Percentiles rank a stretch among this genome's conserved stretches.
Evolutionary conservation across 371 early-diverging fungal genomes (phyloP).

Genomic region (Mucor piriformis): DNA sequence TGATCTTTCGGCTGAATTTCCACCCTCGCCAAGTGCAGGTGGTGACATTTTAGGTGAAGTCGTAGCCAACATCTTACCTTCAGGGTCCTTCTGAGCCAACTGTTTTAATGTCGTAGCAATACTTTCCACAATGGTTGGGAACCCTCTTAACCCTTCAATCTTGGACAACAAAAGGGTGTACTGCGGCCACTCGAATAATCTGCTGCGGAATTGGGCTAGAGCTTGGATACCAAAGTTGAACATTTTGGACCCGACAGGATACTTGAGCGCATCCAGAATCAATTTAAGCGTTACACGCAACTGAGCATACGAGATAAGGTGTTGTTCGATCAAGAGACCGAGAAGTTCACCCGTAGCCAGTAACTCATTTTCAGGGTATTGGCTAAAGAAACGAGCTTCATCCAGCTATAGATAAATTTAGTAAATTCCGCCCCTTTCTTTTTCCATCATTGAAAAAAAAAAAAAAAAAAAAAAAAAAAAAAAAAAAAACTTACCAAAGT

Average conservation of each 20-base stretch:
- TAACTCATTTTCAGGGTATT: slow-evolving; percentile 92
- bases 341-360: slow-evolving; percentile 84
- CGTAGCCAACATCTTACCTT: slow-evolving; percentile 19
- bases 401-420: slow-evolving; percentile 62
- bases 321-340: slow-evolving; percentile 85
- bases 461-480: not conserved
- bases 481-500: slow-evolving; percentile 52
- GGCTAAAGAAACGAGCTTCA: slow-evolving; percentile 90
- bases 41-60: slow-evolving; percentile 17
- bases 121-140: slow-evolving; percentile 32
- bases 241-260: slow-evolving; percentile 77
- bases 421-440: no score
- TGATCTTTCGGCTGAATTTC: slow-evolving; percentile 41
- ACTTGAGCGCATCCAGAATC: slow-evolving; percentile 83
- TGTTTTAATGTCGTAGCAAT: slow-evolving; percentile 36
- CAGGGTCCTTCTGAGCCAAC: slow-evolving; percentile 33
- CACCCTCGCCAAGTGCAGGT: slow-evolving; percentile 20
- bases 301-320: slow-evolving; percentile 73
- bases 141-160: slow-evolving; percentile 73
- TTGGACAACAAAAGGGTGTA: slow-evolving; percentile 82
- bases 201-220: slow-evolving; percentile 77
- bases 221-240: slow-evolving; percentile 92
- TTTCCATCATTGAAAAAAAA: no score
- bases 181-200: slow-evolving; percentile 90
- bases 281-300: slow-evolving; percentile 84